These are phyloP conservation scores for Penicillium waksmanii DNA, from an alignment of 495 filamentous ascomycete species.

Conservation along the genomic window DNA sequence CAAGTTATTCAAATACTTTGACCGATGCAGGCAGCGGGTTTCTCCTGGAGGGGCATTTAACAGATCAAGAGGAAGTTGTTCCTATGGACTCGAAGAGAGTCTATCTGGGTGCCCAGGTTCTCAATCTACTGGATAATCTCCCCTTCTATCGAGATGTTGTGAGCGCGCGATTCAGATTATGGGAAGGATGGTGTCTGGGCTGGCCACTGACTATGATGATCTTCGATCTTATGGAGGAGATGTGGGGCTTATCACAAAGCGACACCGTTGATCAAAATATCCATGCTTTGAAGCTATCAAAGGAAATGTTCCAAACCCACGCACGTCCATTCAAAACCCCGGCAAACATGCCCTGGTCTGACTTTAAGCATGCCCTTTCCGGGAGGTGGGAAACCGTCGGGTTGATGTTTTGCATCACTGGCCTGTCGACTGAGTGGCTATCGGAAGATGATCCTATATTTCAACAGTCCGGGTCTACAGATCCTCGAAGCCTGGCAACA, in stretches of 20 bases:
- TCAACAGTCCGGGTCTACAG: constrained; percentile 10
- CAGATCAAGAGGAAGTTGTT: constrained; percentile 2
- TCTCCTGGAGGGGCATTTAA: neutral
- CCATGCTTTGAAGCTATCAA: constrained; percentile 22
- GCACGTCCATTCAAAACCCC: constrained; percentile 18
- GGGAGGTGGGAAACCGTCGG: constrained; percentile 34
- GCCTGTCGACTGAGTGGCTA: constrained; percentile 22
- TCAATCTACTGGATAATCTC: constrained; percentile 27
- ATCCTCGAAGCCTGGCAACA: constrained; percentile 14
- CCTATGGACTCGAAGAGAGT: constrained; percentile 23
- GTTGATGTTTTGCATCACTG: constrained; percentile 27
- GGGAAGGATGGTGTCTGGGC: constrained; percentile 26
- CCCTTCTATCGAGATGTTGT: constrained; percentile 28
- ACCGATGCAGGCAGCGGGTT: constrained; percentile 20
- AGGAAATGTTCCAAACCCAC: constrained; percentile 27
- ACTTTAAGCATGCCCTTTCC: constrained; percentile 18
- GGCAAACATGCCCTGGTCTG: constrained; percentile 22
- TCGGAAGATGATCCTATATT: constrained; percentile 13
- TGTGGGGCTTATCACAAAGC: constrained; percentile 15
- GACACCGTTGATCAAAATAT: constrained; percentile 15
- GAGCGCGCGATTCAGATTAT: constrained; percentile 23
- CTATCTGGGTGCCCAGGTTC: constrained; percentile 28
- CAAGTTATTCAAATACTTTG: constrained; percentile 46
- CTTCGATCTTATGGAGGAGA: constrained; percentile 21
- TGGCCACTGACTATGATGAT: constrained; percentile 23